Evolutionary conservation across 805 yeast species (phyloP), one percentile per base, ranked within the genome.

Genomic region (Pichia cabralensis): DNA sequence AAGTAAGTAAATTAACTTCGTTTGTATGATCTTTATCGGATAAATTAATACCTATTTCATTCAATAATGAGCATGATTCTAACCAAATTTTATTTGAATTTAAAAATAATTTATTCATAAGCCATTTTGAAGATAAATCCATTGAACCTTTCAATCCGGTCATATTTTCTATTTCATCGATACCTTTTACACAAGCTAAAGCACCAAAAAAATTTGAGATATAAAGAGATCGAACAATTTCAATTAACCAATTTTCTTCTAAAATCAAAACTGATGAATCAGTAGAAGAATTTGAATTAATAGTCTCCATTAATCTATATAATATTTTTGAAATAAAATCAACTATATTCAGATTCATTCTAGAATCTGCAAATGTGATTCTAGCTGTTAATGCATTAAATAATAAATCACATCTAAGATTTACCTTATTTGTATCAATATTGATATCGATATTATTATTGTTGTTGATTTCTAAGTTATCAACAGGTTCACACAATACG

Each of bases 271-370:
- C 15, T 8, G 17, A 24, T 11, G 21, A 12, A 9, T 30, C 34
- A 16, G 20, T 26, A 13, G 14, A 9, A 8, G 11, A 23, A n/a
- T n/a, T n/a, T 8, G 36, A 23, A 10, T 33, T 24, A 10, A 38
- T 39, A 37, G 62, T 58, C 33, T 62, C 62, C 35, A 66, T 52
- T 11, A 67, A 61, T 43, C 65, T 60, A 33, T 56, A 54, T 20
- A 70, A 56, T 37, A 69, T 51, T 38, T 65, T 69, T 14, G 65
- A 54, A 15, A 68, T 61, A 43, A 71, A 63, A 34, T 63, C 66
- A 22, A 69, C 62, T 21, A 70, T 60, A 38, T 55, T 62, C 31
- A 53, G 55, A 3, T 63, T 58, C 36, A 68, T 60, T 43, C 70
- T 63, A 32, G 57, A 48, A 47, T 70, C 76, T 15, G 58, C 61